These are phyloP conservation scores for Trametes coccinea DNA, from an alignment of 768 basidiomycete genomes.

Conservation along the genomic window DNA sequence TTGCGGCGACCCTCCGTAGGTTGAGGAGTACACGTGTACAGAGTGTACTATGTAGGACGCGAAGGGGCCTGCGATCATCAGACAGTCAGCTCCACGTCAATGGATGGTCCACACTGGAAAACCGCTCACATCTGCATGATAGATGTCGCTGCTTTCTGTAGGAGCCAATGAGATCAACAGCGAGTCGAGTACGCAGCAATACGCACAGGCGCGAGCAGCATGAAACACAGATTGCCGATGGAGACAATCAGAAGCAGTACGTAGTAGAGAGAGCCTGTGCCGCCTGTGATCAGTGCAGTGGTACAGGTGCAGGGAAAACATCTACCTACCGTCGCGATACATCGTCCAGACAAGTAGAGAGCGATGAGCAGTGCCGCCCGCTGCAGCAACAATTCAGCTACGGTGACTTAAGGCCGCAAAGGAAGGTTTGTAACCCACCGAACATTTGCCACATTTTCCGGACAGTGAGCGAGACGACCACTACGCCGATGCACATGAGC, in stretches of 20 bases:
- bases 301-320: too few species aligned
- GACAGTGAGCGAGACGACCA: not conserved
- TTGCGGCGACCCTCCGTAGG: conserved; percentile 5
- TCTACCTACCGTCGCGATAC: conserved; percentile 16
- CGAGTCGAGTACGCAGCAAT: not conserved
- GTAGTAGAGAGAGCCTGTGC: conserved; percentile 9
- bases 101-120: not conserved
- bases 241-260: conserved; percentile 2
- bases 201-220: conserved; percentile 5
- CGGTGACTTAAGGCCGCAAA: not conserved
- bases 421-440: not conserved
- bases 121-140: not conserved
- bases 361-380: not conserved
- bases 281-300: not conserved
- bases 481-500: not conserved
- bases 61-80: not conserved
- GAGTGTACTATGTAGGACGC: conserved; percentile 3
- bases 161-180: not conserved
- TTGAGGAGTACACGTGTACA: conserved; percentile 7
- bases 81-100: not conserved
- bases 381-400: not conserved
- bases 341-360: conserved; percentile 4
- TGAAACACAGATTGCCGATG: conserved; percentile 7
- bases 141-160: not conserved
- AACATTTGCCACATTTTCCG: conserved; percentile 4